These are phyloP conservation scores for Lactifluus volemus DNA, from an alignment of 768 basidiomycete species.

Conservation along the genomic window DNA sequence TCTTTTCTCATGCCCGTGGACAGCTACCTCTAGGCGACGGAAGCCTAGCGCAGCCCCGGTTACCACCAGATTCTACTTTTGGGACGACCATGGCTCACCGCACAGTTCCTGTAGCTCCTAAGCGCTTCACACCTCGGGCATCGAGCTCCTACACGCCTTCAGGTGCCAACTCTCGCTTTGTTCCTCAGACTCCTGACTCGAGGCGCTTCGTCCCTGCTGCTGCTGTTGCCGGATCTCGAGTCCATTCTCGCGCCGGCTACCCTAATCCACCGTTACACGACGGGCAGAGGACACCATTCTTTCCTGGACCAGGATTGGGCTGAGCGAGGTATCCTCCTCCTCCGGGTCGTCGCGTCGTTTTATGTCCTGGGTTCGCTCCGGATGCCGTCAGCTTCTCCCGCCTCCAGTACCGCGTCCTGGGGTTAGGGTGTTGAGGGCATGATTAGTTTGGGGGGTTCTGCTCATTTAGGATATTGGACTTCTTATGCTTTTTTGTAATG, in stretches of 20 bases:
- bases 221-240: constrained; percentile 4
- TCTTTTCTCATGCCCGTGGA: background rate
- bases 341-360: too few species aligned
- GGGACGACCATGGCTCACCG: background rate
- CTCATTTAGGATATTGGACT: background rate
- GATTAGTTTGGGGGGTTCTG: background rate
- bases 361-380: too few species aligned
- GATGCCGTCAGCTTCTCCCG: too few species aligned
- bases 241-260: constrained; percentile 18
- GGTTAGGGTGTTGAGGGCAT: background rate
- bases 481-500: background rate
- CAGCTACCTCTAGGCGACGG: background rate
- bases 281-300: constrained; percentile 47
- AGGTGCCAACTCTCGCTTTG: background rate
- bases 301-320: constrained; percentile 28
- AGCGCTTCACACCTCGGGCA: constrained; percentile 9
- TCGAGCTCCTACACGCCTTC: constrained; percentile 6
- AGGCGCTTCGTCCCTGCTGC: constrained; percentile 16
- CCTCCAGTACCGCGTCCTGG: background rate
- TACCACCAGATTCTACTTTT: background rate
- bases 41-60: background rate
- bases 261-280: background rate
- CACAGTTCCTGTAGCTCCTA: background rate
- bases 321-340: background rate
- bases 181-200: constrained; percentile 19